These are phyloP conservation scores for Chlorella sp. DNA, from an alignment of 139 green algal species.

Conservation along the genomic window DNA sequence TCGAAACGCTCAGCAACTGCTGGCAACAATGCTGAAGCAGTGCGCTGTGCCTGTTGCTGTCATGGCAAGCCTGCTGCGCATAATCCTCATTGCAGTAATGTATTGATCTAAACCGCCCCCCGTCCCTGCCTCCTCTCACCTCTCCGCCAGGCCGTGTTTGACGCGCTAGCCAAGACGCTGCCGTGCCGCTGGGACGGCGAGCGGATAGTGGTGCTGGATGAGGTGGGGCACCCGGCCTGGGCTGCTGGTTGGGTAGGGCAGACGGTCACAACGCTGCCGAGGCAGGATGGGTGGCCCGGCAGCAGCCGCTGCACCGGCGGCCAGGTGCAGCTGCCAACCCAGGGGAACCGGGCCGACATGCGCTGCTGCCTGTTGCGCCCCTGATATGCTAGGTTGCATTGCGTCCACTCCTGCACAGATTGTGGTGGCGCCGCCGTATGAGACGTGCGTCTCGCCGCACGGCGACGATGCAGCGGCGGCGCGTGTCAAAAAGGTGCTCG, in stretches of 20 bases:
- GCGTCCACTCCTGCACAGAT: slow-evolving; percentile 20
- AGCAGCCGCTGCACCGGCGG: too few relatives aligned
- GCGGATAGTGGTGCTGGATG: slow-evolving; percentile 81
- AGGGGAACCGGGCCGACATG: too few relatives aligned
- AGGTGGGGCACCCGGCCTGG: slow-evolving; percentile 48
- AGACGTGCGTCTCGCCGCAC: slow-evolving; percentile 6
- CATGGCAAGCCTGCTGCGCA: not conserved
- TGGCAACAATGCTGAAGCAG: too few relatives aligned
- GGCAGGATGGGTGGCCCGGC: too few relatives aligned
- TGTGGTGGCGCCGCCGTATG: slow-evolving; percentile 30
- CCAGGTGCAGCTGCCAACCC: too few relatives aligned
- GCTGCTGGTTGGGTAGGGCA: not conserved
- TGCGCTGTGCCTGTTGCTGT: not conserved
- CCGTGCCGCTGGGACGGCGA: slow-evolving; percentile 75
- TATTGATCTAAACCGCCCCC: not conserved
- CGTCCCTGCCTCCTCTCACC: not conserved
- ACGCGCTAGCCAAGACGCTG: slow-evolving; percentile 85
- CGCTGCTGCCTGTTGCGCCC: not conserved
- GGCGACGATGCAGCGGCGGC: slow-evolving; percentile 46
- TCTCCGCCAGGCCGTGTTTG: slow-evolving; percentile 71
- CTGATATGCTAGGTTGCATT: not conserved
- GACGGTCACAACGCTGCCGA: not conserved
- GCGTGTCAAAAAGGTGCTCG: slow-evolving; percentile 70
- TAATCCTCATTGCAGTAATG: not conserved
- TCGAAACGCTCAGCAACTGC: not conserved